phyloP scores from a whole-genome alignment of 306 rosid genomes.

The Cercis canadensis region DNA sequence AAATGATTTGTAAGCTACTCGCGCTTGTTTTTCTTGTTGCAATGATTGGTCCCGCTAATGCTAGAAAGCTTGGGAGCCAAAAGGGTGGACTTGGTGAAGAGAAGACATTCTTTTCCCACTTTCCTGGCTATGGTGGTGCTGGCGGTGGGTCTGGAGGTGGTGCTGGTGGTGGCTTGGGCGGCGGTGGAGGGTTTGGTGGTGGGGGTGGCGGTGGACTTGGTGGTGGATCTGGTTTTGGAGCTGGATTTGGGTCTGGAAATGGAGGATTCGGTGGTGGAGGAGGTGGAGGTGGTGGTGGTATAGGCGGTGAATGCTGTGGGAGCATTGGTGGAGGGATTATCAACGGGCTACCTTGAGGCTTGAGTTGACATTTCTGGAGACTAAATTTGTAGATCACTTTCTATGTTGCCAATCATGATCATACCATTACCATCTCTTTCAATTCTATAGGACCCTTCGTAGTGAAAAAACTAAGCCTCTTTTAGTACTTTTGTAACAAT shows the following conservation, averaged over 20 bases:
- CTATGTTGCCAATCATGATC: not conserved
- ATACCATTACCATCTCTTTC: too few species aligned
- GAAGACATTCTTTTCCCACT: slow-evolving; percentile 33
- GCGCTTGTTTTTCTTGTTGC: slow-evolving; percentile 45
- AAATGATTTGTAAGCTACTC: slow-evolving; percentile 48
- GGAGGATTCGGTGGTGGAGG: slow-evolving; percentile 28
- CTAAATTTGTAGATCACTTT: not conserved
- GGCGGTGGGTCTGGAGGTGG: slow-evolving; percentile 37
- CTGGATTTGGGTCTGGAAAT: slow-evolving; percentile 25
- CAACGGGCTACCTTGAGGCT: slow-evolving; percentile 1
- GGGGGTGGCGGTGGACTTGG: slow-evolving; percentile 32
- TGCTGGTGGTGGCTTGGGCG: slow-evolving; percentile 29
- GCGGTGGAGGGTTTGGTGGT: slow-evolving; percentile 30
- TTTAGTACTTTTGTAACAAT: too few species aligned
- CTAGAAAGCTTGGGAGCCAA: slow-evolving; percentile 41
- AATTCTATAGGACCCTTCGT: too few species aligned
- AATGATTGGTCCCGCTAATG: slow-evolving; percentile 21
- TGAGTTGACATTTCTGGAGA: not conserved
- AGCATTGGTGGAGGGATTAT: slow-evolving; percentile 27
- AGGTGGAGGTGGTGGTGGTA: slow-evolving; percentile 45
- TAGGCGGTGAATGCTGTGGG: slow-evolving; percentile 37
- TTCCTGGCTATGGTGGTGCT: slow-evolving; percentile 43
- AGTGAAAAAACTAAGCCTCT: too few species aligned
- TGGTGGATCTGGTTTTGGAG: slow-evolving; percentile 35
- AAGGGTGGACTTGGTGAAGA: slow-evolving; percentile 28